Conservation (phyloP, 208 protist species). For the Trypanosoma rangeli region DNA sequence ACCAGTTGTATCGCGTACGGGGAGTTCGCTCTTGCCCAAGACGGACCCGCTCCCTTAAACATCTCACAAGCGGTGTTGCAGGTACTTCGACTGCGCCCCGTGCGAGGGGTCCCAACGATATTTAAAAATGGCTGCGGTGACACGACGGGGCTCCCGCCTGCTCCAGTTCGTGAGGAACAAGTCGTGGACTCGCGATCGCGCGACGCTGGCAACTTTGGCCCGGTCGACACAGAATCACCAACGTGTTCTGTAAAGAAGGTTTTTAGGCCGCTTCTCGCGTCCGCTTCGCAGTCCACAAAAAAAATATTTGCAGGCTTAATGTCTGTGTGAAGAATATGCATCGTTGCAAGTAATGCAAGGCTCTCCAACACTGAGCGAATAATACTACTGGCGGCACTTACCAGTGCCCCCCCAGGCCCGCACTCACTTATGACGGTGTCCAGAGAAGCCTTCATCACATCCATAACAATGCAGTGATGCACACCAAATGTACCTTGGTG, state of each 20-base stretch:
- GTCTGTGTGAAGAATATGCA: constrained; percentile 94
- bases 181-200: neutral
- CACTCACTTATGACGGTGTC: constrained; percentile 89
- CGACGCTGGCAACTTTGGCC: constrained; percentile 27
- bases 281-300: constrained; percentile 41
- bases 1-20: constrained; percentile 45
- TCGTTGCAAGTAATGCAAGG: constrained; percentile 88
- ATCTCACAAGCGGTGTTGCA: neutral
- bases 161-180: neutral
- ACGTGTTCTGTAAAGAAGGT: constrained; percentile 32
- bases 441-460: constrained; percentile 92
- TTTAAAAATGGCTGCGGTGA: neutral
- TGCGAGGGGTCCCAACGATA: constrained; percentile 10
- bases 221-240: constrained; percentile 2
- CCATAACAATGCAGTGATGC: constrained; percentile 94
- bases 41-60: neutral
- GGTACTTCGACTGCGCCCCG: neutral
- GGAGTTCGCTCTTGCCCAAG: neutral
- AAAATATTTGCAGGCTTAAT: constrained; percentile 94
- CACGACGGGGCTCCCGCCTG: neutral
- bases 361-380: constrained; percentile 41
- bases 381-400: constrained; percentile 75
- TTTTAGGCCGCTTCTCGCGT: constrained; percentile 35
- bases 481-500: constrained; percentile 53
- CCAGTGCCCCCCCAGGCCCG: constrained; percentile 88